phyloP scores from a whole-genome alignment of 371 early-diverging fungal genomes.

The Circinella minor region DNA sequence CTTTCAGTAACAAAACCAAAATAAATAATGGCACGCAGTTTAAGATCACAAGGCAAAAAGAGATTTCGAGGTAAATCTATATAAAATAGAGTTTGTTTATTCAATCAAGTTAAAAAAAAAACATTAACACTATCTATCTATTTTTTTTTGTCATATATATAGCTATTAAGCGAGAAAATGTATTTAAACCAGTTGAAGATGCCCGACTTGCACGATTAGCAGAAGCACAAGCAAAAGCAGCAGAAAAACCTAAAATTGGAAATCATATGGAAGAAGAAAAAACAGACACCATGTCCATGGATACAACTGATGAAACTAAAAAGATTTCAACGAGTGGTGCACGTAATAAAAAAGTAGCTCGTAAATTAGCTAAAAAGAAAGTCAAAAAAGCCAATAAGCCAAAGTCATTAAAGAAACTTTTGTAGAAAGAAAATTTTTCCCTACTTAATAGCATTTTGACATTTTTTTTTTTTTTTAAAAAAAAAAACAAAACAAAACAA shows the following conservation, averaged over 20 bases:
- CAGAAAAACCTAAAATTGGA: constrained; percentile 36
- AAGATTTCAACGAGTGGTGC: constrained; percentile 48
- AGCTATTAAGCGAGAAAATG: constrained; percentile 51
- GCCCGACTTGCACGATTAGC: constrained; percentile 50
- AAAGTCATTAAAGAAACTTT: constrained; percentile 9
- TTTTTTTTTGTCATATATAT: no score
- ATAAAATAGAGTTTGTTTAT: background rate
- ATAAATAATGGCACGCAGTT: constrained; percentile 43
- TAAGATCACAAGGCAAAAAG: constrained; percentile 49
- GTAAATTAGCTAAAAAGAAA: constrained; percentile 43
- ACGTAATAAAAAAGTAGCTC: constrained; percentile 38
- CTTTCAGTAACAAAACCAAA: constrained; percentile 4
- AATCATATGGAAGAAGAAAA: constrained; percentile 24
- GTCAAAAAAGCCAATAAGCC: constrained; percentile 21
- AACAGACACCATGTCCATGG: constrained; percentile 6
- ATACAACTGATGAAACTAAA: constrained; percentile 19
- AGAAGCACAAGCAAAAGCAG: constrained; percentile 49
- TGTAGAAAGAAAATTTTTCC: background rate
- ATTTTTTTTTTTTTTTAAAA: background rate
- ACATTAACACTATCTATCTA: background rate
- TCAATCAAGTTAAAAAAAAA: no score
- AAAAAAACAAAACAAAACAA: no score
- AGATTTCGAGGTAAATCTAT: constrained; percentile 33
- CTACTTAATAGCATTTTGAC: background rate
- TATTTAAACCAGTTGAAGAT: constrained; percentile 53